phyloP scores from a whole-genome alignment of 495 filamentous ascomycete genomes.

The Penicillium ucsense region DNA sequence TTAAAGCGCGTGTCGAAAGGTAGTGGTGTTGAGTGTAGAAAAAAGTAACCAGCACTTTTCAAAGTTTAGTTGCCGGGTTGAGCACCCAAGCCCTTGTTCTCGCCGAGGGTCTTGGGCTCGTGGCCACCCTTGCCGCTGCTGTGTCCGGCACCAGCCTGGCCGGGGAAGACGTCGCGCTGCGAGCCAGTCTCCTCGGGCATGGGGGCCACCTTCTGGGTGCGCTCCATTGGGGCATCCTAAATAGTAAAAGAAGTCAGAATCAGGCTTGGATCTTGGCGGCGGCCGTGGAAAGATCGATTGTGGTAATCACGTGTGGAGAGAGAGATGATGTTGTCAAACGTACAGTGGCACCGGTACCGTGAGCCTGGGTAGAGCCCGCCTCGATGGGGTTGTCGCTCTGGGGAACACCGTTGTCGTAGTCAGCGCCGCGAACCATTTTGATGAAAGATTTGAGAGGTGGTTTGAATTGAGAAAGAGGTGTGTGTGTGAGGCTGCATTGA shows the following conservation, averaged over 20 bases:
- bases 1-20: too few species aligned
- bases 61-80: conserved; percentile 6
- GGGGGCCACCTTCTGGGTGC: conserved; percentile 30
- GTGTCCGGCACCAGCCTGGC: conserved; percentile 13
- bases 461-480: not conserved
- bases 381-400: conserved; percentile 44
- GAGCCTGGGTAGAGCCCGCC: conserved; percentile 31
- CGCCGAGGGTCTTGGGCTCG: conserved; percentile 30
- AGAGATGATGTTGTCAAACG: not conserved
- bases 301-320: not conserved
- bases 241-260: not conserved
- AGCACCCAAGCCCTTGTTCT: conserved; percentile 28
- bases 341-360: conserved; percentile 31
- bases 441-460: conserved; percentile 8
- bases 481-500: not conserved
- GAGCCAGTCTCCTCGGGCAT: conserved; percentile 32
- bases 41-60: not conserved
- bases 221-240: conserved; percentile 32
- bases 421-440: conserved; percentile 43
- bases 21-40: not conserved
- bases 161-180: conserved; percentile 18
- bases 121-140: conserved; percentile 34
- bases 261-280: not conserved
- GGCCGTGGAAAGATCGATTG: not conserved
- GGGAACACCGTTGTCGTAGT: conserved; percentile 39